phyloP scores from a whole-genome alignment of 2,329 filamentous ascomycete genomes.

The Myriosclerotinia curreyana region DNA sequence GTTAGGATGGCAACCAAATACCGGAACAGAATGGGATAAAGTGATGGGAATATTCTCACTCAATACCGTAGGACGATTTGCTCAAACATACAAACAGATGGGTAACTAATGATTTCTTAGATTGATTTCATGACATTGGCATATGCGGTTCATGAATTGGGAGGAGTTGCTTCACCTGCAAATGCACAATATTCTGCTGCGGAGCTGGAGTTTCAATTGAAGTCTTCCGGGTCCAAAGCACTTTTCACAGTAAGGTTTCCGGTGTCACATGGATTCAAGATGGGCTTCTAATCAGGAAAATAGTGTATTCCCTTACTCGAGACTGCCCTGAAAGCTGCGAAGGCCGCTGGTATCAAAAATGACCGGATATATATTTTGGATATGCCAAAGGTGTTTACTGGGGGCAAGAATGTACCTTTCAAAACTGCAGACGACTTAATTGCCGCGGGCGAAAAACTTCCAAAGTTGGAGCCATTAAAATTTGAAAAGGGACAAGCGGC shows the following conservation, averaged over 20 bases:
- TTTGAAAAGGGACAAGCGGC: constrained; percentile 65
- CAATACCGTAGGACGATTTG: constrained; percentile 60
- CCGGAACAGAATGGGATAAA: constrained; percentile 77
- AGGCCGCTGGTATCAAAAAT: constrained; percentile 63
- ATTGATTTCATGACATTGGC: constrained; percentile 72
- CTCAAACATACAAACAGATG: neutral
- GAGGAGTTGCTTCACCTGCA: constrained; percentile 74
- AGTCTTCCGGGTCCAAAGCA: constrained; percentile 69
- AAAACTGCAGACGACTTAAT: constrained; percentile 75
- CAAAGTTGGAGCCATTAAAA: constrained; percentile 52
- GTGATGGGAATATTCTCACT: constrained; percentile 74
- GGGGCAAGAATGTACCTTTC: constrained; percentile 50
- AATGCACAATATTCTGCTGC: constrained; percentile 82
- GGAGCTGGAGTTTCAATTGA: constrained; percentile 80
- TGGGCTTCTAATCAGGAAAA: neutral
- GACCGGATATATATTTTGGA: constrained; percentile 73
- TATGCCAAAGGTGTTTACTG: constrained; percentile 54
- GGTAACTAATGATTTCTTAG: constrained; percentile 40
- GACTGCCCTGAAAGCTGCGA: constrained; percentile 64
- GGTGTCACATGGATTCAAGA: constrained; percentile 31
- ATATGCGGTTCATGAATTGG: constrained; percentile 71
- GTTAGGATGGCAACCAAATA: constrained; percentile 66
- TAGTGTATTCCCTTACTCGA: constrained; percentile 62
- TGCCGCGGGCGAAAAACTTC: constrained; percentile 54
- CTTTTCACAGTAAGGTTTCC: constrained; percentile 68